Conservation (phyloP, 805 yeast genomes). For the Torulaspora gathmanii region DNA sequence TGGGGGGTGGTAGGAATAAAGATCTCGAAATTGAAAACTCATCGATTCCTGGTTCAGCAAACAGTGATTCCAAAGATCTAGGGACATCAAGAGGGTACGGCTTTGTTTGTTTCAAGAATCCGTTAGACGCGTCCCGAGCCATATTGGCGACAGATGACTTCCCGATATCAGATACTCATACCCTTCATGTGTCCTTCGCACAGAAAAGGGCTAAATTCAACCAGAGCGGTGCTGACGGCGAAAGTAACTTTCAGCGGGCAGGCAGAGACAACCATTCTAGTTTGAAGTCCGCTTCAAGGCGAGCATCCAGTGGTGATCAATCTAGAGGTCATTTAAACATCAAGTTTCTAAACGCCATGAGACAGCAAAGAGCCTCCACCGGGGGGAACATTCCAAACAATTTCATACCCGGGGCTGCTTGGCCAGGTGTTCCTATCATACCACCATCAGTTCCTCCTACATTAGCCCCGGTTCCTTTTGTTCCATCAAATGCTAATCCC, state of each 20-base stretch:
- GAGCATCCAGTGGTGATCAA: conserved; percentile 7
- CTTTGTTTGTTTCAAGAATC: conserved; percentile 67
- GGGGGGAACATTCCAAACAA: conserved; percentile 3
- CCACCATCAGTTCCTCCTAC: conserved; percentile 9
- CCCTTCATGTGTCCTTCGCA: conserved; percentile 68
- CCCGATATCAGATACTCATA: conserved; percentile 46
- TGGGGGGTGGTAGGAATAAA: conserved; percentile 30
- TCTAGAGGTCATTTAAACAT: conserved; percentile 19
- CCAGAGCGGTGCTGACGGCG: conserved; percentile 4
- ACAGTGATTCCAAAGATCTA: conserved; percentile 9
- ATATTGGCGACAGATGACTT: conserved; percentile 46
- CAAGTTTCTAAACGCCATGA: conserved; percentile 28
- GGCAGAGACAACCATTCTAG: background rate
- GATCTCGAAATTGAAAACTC: background rate
- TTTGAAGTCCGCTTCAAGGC: conserved; percentile 1
- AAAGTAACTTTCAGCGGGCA: background rate
- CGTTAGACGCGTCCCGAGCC: conserved; percentile 65
- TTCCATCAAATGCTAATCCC: conserved; percentile 3
- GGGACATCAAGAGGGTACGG: conserved; percentile 68
- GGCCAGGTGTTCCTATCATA: conserved; percentile 9
- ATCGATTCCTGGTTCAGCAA: background rate
- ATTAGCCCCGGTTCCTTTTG: conserved; percentile 3
- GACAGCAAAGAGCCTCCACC: conserved; percentile 19
- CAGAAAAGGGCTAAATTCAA: conserved; percentile 38
- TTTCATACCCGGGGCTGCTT: conserved; percentile 6